These are phyloP conservation scores for Zygotorulaspora florentina DNA, from an alignment of 805 yeast species.

Conservation along the genomic window DNA sequence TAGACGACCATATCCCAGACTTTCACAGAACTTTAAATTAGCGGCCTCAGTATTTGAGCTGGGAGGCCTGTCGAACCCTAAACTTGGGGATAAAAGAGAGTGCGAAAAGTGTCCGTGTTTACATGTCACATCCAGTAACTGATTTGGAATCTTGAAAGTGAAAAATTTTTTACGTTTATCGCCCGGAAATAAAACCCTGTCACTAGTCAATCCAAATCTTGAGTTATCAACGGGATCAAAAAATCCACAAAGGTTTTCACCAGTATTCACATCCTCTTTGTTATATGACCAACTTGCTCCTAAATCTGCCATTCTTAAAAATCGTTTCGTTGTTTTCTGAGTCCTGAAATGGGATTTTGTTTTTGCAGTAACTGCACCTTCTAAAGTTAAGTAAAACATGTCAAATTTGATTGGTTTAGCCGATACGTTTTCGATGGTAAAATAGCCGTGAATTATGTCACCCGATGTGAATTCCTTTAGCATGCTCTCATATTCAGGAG, in stretches of 20 bases:
- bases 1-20: constrained; percentile 53
- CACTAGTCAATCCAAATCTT: constrained; percentile 41
- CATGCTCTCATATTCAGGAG: constrained; percentile 31
- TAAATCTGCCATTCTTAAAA: constrained; percentile 49
- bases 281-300: constrained; percentile 49
- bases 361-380: constrained; percentile 41
- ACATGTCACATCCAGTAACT: constrained; percentile 50
- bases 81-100: constrained; percentile 38
- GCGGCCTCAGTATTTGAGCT: constrained; percentile 23
- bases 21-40: constrained; percentile 32
- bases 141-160: constrained; percentile 51
- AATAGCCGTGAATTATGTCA: constrained; percentile 50
- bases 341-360: constrained; percentile 10
- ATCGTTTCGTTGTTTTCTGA: constrained; percentile 30
- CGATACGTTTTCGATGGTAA: constrained; percentile 41
- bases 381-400: constrained; percentile 54
- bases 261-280: constrained; percentile 20
- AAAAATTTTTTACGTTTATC: constrained; percentile 51
- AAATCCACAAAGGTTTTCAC: constrained; percentile 3
- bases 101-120: constrained; percentile 38
- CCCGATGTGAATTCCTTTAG: constrained; percentile 51
- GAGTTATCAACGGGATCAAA: constrained; percentile 28
- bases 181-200: constrained; percentile 44
- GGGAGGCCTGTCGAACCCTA: constrained; percentile 36
- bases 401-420: constrained; percentile 47